phyloP scores from a whole-genome alignment of 2,329 filamentous ascomycete species.

The Fusarium haematococcum region DNA sequence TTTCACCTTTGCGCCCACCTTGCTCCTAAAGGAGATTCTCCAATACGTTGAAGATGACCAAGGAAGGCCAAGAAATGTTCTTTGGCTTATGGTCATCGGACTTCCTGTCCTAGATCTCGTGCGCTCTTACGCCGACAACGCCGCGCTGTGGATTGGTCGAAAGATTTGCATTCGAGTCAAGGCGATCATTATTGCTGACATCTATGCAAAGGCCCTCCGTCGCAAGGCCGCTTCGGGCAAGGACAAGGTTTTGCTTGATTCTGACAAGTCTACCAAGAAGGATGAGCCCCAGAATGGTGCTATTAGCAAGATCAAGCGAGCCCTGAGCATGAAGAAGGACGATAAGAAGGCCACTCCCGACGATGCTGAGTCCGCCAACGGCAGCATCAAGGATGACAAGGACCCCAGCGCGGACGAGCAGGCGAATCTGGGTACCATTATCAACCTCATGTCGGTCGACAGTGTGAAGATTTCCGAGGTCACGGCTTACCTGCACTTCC shows the following conservation, averaged over 20 bases:
- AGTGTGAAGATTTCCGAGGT: conserved; percentile 98
- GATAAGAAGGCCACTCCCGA: conserved; percentile 56
- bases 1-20: conserved; percentile 90
- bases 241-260: conserved; percentile 77
- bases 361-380: conserved; percentile 50
- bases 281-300: conserved; percentile 53
- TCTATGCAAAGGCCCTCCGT: conserved; percentile 94
- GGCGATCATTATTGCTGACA: conserved; percentile 95
- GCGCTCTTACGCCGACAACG: conserved; percentile 84
- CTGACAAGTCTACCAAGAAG: conserved; percentile 48
- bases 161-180: conserved; percentile 94
- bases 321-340: conserved; percentile 71
- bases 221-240: conserved; percentile 85
- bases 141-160: conserved; percentile 91
- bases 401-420: conserved; percentile 69
- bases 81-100: conserved; percentile 95
- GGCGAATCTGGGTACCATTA: conserved; percentile 96
- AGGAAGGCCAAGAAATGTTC: conserved; percentile 81
- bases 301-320: conserved; percentile 63
- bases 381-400: conserved; percentile 52
- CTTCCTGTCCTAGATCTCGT: conserved; percentile 86
- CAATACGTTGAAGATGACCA: conserved; percentile 87
- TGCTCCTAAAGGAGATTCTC: conserved; percentile 90
- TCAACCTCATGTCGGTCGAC: conserved; percentile 99
- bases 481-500: conserved; percentile 93